Percentiles rank a stretch among this genome's conserved stretches.
Conservation (phyloP, 495 filamentous ascomycete genomes). For the Bacidia rubella region DNA sequence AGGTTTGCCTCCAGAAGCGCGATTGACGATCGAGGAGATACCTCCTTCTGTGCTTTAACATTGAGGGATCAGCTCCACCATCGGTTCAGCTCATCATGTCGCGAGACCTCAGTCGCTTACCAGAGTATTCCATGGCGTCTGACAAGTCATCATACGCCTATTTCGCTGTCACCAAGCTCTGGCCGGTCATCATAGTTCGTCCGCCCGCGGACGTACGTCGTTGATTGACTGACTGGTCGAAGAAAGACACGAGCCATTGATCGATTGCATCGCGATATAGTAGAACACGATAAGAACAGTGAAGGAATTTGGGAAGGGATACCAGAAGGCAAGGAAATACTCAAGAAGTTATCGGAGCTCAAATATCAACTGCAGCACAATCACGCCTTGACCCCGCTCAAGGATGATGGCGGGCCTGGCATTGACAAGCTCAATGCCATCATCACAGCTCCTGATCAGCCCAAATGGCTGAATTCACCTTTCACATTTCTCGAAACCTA, state of each 20-base stretch:
- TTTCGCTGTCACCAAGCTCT: conserved; percentile 66
- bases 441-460: conserved; percentile 57
- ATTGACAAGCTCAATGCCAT: conserved; percentile 63
- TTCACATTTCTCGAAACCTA: conserved; percentile 96
- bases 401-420: conserved; percentile 42
- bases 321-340: conserved; percentile 79
- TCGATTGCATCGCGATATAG: conserved; percentile 70
- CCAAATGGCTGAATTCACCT: conserved; percentile 66
- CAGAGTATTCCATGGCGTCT: conserved; percentile 26
- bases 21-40: too few species aligned
- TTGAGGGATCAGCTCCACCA: too few species aligned
- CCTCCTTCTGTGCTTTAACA: too few species aligned
- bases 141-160: conserved; percentile 82
- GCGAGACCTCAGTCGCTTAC: too few species aligned
- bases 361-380: conserved; percentile 97
- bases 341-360: conserved; percentile 63
- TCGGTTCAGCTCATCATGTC: too few species aligned
- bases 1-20: too few species aligned
- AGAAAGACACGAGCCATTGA: conserved; percentile 83
- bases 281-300: conserved; percentile 34
- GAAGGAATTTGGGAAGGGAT: conserved; percentile 39
- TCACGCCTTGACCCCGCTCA: conserved; percentile 39
- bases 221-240: conserved; percentile 10
- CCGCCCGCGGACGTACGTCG: neutral
- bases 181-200: conserved; percentile 83